Conservation (phyloP, 768 basidiomycete species). For the Serendipita sp. region DNA sequence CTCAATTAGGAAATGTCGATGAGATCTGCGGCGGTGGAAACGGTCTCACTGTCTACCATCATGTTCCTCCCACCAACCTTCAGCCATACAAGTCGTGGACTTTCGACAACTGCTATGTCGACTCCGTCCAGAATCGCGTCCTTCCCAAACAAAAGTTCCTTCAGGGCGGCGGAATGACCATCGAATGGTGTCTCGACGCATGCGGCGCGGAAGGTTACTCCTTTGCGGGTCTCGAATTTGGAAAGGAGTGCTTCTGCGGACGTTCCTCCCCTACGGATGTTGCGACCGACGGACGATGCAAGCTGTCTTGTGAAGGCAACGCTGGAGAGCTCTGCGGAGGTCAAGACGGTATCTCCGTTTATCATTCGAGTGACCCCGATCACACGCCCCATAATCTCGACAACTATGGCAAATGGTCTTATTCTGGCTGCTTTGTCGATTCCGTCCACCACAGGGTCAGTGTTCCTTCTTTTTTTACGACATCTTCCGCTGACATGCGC, state of each 20-base stretch:
- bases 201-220: conserved; percentile 41
- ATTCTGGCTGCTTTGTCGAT: background rate
- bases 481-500: background rate
- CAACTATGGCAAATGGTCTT: background rate
- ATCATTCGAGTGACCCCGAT: background rate
- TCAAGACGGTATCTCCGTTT: background rate
- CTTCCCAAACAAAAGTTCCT: conserved; percentile 22
- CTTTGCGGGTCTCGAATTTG: conserved; percentile 26
- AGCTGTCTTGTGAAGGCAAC: background rate
- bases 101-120: conserved; percentile 10
- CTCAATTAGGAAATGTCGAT: conserved; percentile 22
- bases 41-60: conserved; percentile 47
- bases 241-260: background rate
- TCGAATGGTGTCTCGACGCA: conserved; percentile 41
- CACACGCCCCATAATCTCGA: background rate
- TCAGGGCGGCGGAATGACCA: conserved; percentile 32
- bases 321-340: background rate
- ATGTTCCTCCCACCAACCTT: background rate
- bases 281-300: background rate
- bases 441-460: background rate
- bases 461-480: background rate
- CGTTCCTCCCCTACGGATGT: background rate
- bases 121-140: conserved; percentile 21
- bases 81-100: background rate
- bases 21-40: conserved; percentile 61